phyloP scores from a whole-genome alignment of 2,329 filamentous ascomycete genomes.

The Fusarium nurragi region DNA sequence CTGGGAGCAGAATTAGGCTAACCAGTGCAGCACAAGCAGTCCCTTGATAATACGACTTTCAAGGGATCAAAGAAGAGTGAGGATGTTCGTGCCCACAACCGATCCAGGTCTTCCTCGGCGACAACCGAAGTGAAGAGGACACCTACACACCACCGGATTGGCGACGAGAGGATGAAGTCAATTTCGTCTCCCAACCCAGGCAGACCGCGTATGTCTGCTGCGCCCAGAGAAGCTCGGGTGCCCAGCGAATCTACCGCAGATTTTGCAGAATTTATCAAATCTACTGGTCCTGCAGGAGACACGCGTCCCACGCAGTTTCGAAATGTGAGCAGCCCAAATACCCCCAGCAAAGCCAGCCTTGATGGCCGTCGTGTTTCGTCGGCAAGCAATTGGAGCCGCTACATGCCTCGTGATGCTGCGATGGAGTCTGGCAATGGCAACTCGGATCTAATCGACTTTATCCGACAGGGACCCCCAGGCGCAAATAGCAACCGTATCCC shows the following conservation, averaged over 20 bases:
- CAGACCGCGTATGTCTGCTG: conserved; percentile 39
- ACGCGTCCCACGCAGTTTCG: conserved; percentile 50
- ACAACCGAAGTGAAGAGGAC: conserved; percentile 50
- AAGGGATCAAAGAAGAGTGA: conserved; percentile 59
- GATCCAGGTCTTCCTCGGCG: conserved; percentile 61
- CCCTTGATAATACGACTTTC: conserved; percentile 54
- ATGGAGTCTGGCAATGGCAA: conserved; percentile 72
- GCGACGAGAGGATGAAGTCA: conserved; percentile 39
- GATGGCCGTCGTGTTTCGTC: conserved; percentile 53
- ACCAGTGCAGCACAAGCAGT: conserved; percentile 54
- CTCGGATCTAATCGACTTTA: conserved; percentile 94
- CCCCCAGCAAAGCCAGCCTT: conserved; percentile 50
- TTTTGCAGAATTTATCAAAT: conserved; percentile 89
- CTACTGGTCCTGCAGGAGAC: conserved; percentile 75
- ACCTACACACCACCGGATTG: conserved; percentile 29
- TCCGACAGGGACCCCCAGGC: conserved; percentile 82
- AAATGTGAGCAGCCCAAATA: conserved; percentile 46
- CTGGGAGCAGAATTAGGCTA: conserved; percentile 1
- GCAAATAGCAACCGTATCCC: conserved; percentile 73
- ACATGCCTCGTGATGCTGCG: conserved; percentile 77
- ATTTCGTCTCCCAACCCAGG: conserved; percentile 32
- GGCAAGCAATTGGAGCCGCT: conserved; percentile 59
- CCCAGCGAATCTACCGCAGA: conserved; percentile 78
- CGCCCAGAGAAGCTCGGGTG: conserved; percentile 77
- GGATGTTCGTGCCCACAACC: conserved; percentile 53